These are phyloP conservation scores for Tulasnella sp. DNA, from an alignment of 768 basidiomycete genomes.

Conservation along the genomic window DNA sequence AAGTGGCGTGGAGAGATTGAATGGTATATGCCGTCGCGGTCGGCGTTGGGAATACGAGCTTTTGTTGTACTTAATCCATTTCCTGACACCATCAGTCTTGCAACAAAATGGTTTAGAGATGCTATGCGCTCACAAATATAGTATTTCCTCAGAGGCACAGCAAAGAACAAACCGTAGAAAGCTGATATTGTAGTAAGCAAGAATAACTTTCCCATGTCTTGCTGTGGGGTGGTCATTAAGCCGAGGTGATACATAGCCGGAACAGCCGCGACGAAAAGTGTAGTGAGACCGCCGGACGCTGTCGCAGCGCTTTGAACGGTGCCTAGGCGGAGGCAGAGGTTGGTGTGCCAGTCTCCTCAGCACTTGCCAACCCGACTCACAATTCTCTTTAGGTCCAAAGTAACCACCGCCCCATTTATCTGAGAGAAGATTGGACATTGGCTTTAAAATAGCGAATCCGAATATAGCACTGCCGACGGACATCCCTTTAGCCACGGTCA, in stretches of 20 bases:
- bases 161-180: conserved; percentile 46
- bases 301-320: conserved; percentile 30
- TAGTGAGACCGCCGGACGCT: conserved; percentile 54
- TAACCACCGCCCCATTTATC: conserved; percentile 42
- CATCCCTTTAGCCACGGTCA: neutral
- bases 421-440: conserved; percentile 43
- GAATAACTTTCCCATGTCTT: conserved; percentile 55
- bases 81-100: neutral
- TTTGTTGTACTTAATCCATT: conserved; percentile 38
- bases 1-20: conserved; percentile 54
- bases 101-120: neutral
- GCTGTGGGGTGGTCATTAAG: conserved; percentile 46
- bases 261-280: conserved; percentile 56
- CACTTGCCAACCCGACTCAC: neutral
- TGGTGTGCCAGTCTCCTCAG: neutral
- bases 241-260: conserved; percentile 58
- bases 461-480: conserved; percentile 51
- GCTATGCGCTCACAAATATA: conserved; percentile 49
- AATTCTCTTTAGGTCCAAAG: conserved; percentile 63
- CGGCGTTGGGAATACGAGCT: conserved; percentile 59
- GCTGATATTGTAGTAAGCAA: conserved; percentile 45
- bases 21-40: conserved; percentile 66
- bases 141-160: conserved; percentile 44
- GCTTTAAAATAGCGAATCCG: conserved; percentile 58
- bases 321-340: neutral